phyloP scores from a whole-genome alignment of 768 basidiomycete genomes.

The Lactifluus pinguis region DNA sequence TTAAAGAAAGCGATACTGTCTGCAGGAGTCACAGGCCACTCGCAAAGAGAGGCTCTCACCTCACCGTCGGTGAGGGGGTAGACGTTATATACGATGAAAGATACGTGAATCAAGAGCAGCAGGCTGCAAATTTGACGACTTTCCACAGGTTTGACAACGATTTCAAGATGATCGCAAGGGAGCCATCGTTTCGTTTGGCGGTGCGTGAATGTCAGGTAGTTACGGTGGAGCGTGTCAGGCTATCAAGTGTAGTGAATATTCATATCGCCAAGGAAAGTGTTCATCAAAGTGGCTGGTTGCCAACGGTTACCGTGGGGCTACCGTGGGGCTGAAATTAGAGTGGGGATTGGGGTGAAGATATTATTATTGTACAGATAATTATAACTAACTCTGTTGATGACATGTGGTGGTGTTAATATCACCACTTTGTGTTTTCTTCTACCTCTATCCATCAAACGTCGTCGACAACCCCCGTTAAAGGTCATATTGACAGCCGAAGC shows the following conservation, averaged over 20 bases:
- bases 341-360: neutral
- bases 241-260: slow-evolving; percentile 46
- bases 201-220: slow-evolving; percentile 36
- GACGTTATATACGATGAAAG: slow-evolving; percentile 85
- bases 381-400: no score
- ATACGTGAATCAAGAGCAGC: slow-evolving; percentile 51
- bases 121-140: neutral
- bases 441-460: neutral
- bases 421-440: neutral
- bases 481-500: slow-evolving; percentile 13
- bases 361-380: no score
- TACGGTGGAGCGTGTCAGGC: no score
- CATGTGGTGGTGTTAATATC: neutral
- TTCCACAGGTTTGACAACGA: slow-evolving; percentile 58
- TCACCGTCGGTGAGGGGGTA: slow-evolving; percentile 76
- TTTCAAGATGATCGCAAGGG: slow-evolving; percentile 81
- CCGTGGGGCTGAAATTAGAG: neutral
- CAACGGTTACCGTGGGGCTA: slow-evolving; percentile 13
- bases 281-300: slow-evolving; percentile 58
- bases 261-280: slow-evolving; percentile 75
- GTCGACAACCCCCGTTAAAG: neutral
- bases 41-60: slow-evolving; percentile 59
- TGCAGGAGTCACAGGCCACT: slow-evolving; percentile 80
- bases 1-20: slow-evolving; percentile 69
- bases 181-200: slow-evolving; percentile 80